A percentile compares a stretch with the other conserved stretches of the same genome.
Evolutionary conservation across 352 stramenopile species (phyloP).

Genomic region (Phytophthora rubi): DNA sequence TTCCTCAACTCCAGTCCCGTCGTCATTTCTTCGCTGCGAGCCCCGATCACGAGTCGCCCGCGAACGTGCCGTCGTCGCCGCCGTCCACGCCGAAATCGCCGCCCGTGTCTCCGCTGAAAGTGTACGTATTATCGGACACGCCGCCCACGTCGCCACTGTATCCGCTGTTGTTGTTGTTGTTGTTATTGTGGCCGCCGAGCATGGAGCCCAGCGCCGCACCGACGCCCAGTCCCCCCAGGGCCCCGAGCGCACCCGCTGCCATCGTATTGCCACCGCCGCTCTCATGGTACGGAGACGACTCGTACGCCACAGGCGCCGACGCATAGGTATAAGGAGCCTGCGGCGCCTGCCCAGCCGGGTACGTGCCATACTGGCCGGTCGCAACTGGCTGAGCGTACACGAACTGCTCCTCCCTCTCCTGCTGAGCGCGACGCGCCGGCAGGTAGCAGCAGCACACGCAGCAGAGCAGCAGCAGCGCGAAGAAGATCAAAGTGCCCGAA

Average conservation of each 20-base stretch:
- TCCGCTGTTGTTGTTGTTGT: constrained; percentile 10
- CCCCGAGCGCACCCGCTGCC: constrained; percentile 51
- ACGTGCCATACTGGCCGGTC: constrained; percentile 52
- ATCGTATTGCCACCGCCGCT: constrained; percentile 9
- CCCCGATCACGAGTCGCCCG: too few relatives aligned
- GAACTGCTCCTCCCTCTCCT: constrained; percentile 37
- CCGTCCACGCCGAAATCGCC: constrained; percentile 40
- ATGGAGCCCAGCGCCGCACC: constrained; percentile 57
- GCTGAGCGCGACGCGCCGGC: constrained; percentile 33
- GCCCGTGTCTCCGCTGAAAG: constrained; percentile 68
- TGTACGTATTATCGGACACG: constrained; percentile 42
- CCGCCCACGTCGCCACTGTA: constrained; percentile 53
- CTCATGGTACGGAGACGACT: constrained; percentile 28
- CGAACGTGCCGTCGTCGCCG: constrained; percentile 50
- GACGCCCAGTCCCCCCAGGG: constrained; percentile 35
- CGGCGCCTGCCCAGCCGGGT: constrained; percentile 34
- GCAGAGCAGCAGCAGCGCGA: constrained; percentile 53
- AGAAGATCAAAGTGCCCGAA: constrained; percentile 45
- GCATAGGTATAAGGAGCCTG: constrained; percentile 59
- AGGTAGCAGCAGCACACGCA: constrained; percentile 66
- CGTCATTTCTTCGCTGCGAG: too few relatives aligned
- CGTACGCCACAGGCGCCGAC: constrained; percentile 43
- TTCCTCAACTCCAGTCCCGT: too few relatives aligned
- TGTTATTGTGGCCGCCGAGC: constrained; percentile 33
- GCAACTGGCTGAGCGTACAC: constrained; percentile 46